A percentile compares a stretch with the other conserved stretches of the same genome.
These are phyloP conservation scores for Stentor roeselii DNA, from an alignment of 73 alveolate species.

Conservation along the genomic window DNA sequence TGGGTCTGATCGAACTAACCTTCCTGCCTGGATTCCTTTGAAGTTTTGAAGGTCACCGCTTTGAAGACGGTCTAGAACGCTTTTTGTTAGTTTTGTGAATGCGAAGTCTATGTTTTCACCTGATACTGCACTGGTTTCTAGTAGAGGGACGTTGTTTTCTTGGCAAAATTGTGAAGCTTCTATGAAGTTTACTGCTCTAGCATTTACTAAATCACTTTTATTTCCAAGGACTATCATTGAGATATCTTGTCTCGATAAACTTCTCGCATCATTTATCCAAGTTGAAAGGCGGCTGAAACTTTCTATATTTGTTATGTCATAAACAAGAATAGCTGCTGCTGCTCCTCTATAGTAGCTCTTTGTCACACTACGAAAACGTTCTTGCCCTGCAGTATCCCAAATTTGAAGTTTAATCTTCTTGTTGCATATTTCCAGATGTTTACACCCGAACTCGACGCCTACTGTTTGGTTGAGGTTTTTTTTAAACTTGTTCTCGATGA, in stretches of 20 bases:
- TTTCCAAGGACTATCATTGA: conserved; percentile 74
- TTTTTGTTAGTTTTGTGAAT: conserved; percentile 45
- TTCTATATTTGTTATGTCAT: conserved; percentile 71
- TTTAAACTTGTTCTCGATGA: conserved; percentile 39
- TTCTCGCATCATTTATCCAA: conserved; percentile 85
- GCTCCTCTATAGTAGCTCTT: conserved; percentile 89
- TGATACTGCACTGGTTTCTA: conserved; percentile 70
- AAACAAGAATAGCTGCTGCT: conserved; percentile 75
- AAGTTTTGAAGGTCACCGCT: conserved; percentile 7
- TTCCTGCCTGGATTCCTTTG: conserved; percentile 24
- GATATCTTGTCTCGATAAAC: conserved; percentile 66
- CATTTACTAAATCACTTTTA: conserved; percentile 59
- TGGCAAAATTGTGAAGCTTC: conserved; percentile 33
- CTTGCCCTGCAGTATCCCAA: conserved; percentile 96
- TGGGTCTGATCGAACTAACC: too few species aligned
- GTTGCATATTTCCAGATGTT: conserved; percentile 55
- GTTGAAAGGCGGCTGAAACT: conserved; percentile 52
- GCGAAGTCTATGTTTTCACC: conserved; percentile 66
- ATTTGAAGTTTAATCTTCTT: conserved; percentile 73
- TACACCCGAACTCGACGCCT: conserved; percentile 89
- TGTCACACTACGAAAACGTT: conserved; percentile 76
- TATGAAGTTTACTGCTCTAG: conserved; percentile 46
- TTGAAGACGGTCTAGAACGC: conserved; percentile 41
- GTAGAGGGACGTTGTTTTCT: conserved; percentile 10
- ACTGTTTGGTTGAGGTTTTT: conserved; percentile 59